Evolutionary conservation across 805 yeast species (phyloP).

Genomic region (Yarrowia sp.): DNA sequence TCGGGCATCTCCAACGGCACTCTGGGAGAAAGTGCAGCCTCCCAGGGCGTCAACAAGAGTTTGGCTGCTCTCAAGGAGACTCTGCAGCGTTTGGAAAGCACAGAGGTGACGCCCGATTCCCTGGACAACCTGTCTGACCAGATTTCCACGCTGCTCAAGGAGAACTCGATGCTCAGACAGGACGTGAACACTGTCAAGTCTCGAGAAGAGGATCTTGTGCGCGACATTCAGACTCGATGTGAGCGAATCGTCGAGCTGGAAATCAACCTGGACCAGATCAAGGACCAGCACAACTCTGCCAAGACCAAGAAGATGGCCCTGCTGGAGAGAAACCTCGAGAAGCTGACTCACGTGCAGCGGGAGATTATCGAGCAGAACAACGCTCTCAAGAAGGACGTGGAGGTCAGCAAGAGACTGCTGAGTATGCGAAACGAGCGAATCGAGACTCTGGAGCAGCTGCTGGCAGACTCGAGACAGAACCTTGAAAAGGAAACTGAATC

Average conservation of each 20-base stretch:
- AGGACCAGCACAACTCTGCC: constrained; percentile 49
- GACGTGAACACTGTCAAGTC: constrained; percentile 40
- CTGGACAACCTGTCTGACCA: constrained; percentile 9
- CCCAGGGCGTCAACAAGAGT: constrained; percentile 12
- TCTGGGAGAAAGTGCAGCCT: constrained; percentile 25
- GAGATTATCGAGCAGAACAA: constrained; percentile 70
- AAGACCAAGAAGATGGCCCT: constrained; percentile 56
- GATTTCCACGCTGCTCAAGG: constrained; percentile 9
- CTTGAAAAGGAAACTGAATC: constrained; percentile 32
- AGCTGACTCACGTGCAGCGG: constrained; percentile 62
- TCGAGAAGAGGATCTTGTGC: constrained; percentile 46
- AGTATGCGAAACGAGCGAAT: constrained; percentile 66
- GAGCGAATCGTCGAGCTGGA: constrained; percentile 55
- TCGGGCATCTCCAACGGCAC: constrained; percentile 15
- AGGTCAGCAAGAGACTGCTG: constrained; percentile 61
- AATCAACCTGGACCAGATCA: constrained; percentile 53
- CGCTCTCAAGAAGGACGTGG: constrained; percentile 62
- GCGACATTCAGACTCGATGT: constrained; percentile 49
- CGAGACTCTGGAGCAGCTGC: constrained; percentile 55
- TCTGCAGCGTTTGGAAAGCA: background rate
- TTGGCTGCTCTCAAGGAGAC: constrained; percentile 18
- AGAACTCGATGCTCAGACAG: constrained; percentile 14
- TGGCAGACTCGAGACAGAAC: constrained; percentile 19
- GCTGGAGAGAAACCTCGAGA: constrained; percentile 64
- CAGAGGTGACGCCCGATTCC: background rate